A percentile compares a stretch with the other conserved stretches of the same genome.
These are phyloP conservation scores for Phellopilus nigrolimitatus DNA, from an alignment of 1,284 basidiomycete genomes.

Conservation along the genomic window DNA sequence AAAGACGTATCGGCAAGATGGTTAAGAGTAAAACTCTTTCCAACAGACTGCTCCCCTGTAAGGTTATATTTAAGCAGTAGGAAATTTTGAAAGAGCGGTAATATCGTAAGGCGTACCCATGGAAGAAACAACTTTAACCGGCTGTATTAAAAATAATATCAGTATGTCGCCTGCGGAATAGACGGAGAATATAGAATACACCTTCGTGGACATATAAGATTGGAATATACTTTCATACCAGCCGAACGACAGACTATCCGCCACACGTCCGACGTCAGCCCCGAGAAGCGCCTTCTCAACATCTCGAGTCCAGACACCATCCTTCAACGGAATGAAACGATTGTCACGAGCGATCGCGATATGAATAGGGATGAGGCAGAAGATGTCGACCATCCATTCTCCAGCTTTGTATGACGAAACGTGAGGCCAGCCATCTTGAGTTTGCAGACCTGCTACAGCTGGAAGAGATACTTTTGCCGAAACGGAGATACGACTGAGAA, in stretches of 20 bases:
- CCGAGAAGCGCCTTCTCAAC: constrained; percentile 51
- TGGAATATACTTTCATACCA: constrained; percentile 65
- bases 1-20: constrained; percentile 62
- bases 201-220: constrained; percentile 57
- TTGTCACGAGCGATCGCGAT: constrained; percentile 55
- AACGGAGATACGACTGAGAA: constrained; percentile 35
- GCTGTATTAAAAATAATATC: constrained; percentile 31
- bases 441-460: constrained; percentile 20
- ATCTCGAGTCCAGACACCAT: constrained; percentile 46
- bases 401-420: constrained; percentile 42
- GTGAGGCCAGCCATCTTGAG: constrained; percentile 23
- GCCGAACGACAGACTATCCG: constrained; percentile 51
- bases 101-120: constrained; percentile 41
- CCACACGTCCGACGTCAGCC: constrained; percentile 53
- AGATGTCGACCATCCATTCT: constrained; percentile 57
- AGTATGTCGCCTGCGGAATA: no score
- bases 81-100: no score
- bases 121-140: constrained; percentile 59
- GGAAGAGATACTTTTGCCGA: constrained; percentile 25
- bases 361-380: constrained; percentile 63
- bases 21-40: constrained; percentile 57
- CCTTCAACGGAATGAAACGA: constrained; percentile 54
- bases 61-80: not conserved
- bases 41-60: constrained; percentile 54
- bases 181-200: constrained; percentile 24